Base-by-base conservation (phyloP, 2,329 filamentous ascomycete species). In the Xylaria sp. region DNA sequence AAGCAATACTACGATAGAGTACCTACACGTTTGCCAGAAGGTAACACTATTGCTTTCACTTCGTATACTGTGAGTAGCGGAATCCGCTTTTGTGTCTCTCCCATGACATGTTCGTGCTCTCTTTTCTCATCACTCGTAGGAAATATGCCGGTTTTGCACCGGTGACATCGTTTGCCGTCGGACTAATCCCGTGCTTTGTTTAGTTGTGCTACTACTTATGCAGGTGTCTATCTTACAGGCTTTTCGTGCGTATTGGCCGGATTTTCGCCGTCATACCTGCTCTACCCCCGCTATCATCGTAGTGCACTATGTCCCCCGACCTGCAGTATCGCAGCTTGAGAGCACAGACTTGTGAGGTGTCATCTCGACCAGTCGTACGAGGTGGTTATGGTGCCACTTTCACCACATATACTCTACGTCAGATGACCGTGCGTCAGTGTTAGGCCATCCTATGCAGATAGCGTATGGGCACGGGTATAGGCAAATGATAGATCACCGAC, bases 361-460 rank as follows among this genome's bases (percentile, higher is more conserved):
- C 52, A 61, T 45, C 28, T 55, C 28, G 6, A 34, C 18, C 28
- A 48, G 45, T 34, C 4, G 36, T 53, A 56, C 58, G 25, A 46
- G n/a, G 43, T 30, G 20, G 36, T 59, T 55, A 41, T 53, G 10
- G 65, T 59, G 20, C 43, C 57, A 59, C 52, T 41, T 55, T 20
- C 58, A 50, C 52, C 62, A 60, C 66, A 68, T 32, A 53, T 18
- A 30, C n/a, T 12, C 36, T 18, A 36, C 20, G 62, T 65, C 62
- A 68, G 66, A 65, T 68, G 66, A 68, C 59, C 28, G 39, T 32
- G 20, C 48, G 10, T 23, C 18, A 61, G 25, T 23, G 30, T n/a
- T 28, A 25, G 55, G 36, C 8, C 28, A 28, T 23, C 34, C 41
- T 28, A n/a, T 10, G 23, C 39, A 45, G n/a, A 23, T 9, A 25